These are phyloP conservation scores for Zanthoxylum bungeanum DNA, from an alignment of 345 rosid genomes.

Conservation along the genomic window DNA sequence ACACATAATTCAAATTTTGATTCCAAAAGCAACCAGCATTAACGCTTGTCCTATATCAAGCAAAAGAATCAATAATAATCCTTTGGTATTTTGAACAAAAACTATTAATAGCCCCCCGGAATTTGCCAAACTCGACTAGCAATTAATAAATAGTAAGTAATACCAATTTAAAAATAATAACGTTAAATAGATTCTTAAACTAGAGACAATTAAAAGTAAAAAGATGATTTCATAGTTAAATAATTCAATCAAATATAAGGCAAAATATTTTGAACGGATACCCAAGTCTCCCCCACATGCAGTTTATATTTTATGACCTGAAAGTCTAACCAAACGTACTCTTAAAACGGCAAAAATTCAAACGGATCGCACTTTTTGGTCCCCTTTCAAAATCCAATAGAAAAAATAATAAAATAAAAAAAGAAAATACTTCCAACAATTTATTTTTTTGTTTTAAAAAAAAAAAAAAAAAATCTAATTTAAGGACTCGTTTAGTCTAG, in stretches of 20 bases:
- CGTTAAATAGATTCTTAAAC: background rate
- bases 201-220: background rate
- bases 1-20: conserved; percentile 3
- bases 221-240: background rate
- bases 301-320: background rate
- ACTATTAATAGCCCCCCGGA: background rate
- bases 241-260: background rate
- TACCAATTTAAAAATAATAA: background rate
- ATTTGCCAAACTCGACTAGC: background rate
- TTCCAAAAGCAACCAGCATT: background rate
- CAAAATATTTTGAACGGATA: background rate
- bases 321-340: conserved; percentile 5
- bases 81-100: too few species aligned
- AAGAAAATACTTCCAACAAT: background rate
- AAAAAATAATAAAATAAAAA: background rate
- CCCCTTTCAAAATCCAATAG: background rate
- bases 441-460: background rate
- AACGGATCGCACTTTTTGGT: conserved; percentile 13
- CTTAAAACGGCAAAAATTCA: background rate
- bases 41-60: background rate
- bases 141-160: background rate
- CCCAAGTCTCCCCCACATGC: background rate
- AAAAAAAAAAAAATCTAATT: background rate
- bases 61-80: background rate
- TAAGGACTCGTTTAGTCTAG: too few species aligned